These are phyloP conservation scores for Claviceps digitariae DNA, from an alignment of 2,329 filamentous ascomycete species.

Conservation along the genomic window DNA sequence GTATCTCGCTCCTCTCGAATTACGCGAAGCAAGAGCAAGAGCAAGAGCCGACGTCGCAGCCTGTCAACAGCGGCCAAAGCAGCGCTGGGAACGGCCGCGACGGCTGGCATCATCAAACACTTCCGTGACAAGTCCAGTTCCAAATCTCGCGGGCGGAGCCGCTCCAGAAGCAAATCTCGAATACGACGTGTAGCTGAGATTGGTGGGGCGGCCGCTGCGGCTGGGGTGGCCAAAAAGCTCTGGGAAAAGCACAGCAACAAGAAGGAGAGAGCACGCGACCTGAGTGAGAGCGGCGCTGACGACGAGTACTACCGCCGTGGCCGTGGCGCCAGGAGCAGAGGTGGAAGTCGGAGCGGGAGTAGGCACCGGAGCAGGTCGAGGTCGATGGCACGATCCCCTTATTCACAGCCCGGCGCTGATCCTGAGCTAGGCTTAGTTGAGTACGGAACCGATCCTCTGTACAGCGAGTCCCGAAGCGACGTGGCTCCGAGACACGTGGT, in stretches of 20 bases:
- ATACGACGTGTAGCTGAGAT: conserved; percentile 45
- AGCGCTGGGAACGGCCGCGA: conserved; percentile 42
- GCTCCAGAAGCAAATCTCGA: conserved; percentile 31
- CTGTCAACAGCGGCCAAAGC: conserved; percentile 40
- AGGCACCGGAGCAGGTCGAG: conserved; percentile 28
- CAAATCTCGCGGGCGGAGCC: conserved; percentile 13
- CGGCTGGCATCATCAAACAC: conserved; percentile 45
- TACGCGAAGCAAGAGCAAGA: conserved; percentile 28
- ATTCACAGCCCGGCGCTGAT: conserved; percentile 44
- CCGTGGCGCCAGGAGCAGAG: conserved; percentile 21
- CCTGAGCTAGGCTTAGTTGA: conserved; percentile 56
- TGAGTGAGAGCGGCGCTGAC: conserved; percentile 20
- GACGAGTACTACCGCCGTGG: conserved; percentile 14
- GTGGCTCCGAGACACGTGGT: conserved; percentile 25
- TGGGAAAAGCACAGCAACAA: conserved; percentile 49
- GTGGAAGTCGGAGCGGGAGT: conserved; percentile 14
- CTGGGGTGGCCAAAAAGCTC: conserved; percentile 46
- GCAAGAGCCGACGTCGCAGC: conserved; percentile 31
- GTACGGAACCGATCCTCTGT: conserved; percentile 47
- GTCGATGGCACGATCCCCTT: conserved; percentile 36
- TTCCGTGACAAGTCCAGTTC: conserved; percentile 37
- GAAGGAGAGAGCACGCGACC: conserved; percentile 32
- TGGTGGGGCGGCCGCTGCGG: conserved; percentile 44
- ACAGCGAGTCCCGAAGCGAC: conserved; percentile 24
- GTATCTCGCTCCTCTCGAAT: conserved; percentile 22